Percentiles rank a stretch among this genome's conserved stretches.
Conservation (phyloP, 164 flowering plant species). For the Aristolochia contorta region DNA sequence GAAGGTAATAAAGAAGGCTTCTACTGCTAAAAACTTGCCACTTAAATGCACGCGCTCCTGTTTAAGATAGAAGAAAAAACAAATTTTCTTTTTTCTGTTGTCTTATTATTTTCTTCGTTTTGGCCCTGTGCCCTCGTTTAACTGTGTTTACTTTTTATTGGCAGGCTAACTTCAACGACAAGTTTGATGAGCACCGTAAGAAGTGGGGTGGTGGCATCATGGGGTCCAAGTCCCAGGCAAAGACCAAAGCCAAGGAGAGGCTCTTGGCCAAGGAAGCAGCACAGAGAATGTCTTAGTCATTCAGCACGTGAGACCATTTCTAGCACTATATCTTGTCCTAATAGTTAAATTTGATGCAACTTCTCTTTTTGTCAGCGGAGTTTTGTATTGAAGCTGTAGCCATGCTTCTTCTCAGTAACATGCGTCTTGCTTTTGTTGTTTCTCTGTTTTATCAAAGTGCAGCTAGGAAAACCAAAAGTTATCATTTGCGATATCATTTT, state of each 20-base stretch:
- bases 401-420: too few species aligned
- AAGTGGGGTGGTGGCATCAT: constrained; percentile 5
- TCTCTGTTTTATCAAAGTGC: too few species aligned
- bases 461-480: too few species aligned
- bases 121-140: background rate
- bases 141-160: background rate
- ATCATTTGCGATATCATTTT: too few species aligned
- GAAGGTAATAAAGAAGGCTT: constrained; percentile 34
- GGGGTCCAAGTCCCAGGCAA: constrained; percentile 3
- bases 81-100: background rate
- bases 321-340: too few species aligned
- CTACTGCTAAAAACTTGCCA: background rate
- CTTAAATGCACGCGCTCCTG: background rate
- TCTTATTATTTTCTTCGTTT: background rate
- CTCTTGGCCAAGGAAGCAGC: constrained; percentile 3
- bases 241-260: constrained; percentile 2
- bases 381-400: too few species aligned
- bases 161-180: constrained; percentile 4
- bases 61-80: background rate
- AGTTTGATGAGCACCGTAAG: constrained; percentile 2
- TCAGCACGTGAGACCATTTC: too few species aligned
- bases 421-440: too few species aligned
- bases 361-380: too few species aligned
- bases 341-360: too few species aligned
- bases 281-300: constrained; percentile 1